Conservation (phyloP, 805 yeast species). For the Ogataea corticis region DNA sequence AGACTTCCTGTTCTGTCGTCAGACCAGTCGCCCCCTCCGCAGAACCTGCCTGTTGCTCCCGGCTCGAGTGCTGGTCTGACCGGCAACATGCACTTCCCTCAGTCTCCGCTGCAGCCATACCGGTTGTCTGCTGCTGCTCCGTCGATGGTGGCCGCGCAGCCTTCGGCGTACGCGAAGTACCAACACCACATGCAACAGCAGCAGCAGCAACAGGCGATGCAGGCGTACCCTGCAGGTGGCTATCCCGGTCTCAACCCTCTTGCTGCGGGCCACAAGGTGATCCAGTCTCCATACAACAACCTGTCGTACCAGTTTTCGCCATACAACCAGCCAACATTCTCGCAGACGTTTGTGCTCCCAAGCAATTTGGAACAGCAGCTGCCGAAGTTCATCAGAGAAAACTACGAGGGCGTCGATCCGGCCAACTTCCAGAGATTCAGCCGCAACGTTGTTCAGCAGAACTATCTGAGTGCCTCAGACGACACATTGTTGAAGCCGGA, state of each 20-base stretch:
- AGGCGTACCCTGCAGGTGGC: slow-evolving; percentile 5
- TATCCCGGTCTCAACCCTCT: slow-evolving; percentile 9
- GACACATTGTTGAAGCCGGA: slow-evolving; percentile 24
- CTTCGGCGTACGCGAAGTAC: slow-evolving; percentile 11
- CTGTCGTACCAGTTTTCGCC: slow-evolving; percentile 33
- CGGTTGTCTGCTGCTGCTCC: slow-evolving; percentile 13
- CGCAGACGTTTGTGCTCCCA: slow-evolving; percentile 39
- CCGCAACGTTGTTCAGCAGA: slow-evolving; percentile 20
- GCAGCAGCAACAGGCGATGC: slow-evolving; percentile 11
- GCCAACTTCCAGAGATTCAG: slow-evolving; percentile 33
- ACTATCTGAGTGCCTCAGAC: slow-evolving; percentile 18
- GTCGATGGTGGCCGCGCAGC: slow-evolving; percentile 1
- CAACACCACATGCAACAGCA: slow-evolving; percentile 4
- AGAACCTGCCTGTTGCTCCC: slow-evolving; percentile 16
- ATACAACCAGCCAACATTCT: slow-evolving; percentile 31
- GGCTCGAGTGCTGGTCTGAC: slow-evolving; percentile 7
- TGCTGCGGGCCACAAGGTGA: slow-evolving; percentile 29
- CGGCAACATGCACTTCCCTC: slow-evolving; percentile 1
- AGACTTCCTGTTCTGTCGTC: slow-evolving; percentile 23
- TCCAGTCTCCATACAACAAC: slow-evolving; percentile 34
- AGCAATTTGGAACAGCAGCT: slow-evolving; percentile 36
- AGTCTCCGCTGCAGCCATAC: slow-evolving; percentile 10
- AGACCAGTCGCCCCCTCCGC: slow-evolving; percentile 20
- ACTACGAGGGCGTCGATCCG: slow-evolving; percentile 34
- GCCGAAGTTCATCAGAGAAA: slow-evolving; percentile 35